Percentiles rank a stretch among this genome's conserved stretches.
phyloP scores from a whole-genome alignment of 352 stramenopile species.

The Pythium vanterpoolii region DNA sequence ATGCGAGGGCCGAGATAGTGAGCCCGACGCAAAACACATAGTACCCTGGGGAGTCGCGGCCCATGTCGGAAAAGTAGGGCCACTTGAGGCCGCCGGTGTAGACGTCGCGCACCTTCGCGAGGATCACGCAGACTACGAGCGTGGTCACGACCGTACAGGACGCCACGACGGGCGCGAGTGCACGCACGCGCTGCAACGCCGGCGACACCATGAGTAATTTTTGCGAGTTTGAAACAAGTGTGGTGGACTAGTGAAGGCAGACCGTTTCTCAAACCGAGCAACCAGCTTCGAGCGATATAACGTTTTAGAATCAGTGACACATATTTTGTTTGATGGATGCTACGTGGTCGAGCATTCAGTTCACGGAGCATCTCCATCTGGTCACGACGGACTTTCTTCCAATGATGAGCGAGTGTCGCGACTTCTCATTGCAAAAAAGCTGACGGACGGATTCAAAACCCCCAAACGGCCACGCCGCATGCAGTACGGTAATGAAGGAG shows the following conservation, averaged over 20 bases:
- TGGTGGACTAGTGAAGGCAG: neutral
- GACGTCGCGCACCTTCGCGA: conserved; percentile 47
- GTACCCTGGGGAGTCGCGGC: conserved; percentile 53
- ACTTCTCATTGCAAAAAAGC: neutral
- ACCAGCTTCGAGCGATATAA: no score
- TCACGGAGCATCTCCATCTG: neutral
- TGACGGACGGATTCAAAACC: neutral
- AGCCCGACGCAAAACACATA: conserved; percentile 51
- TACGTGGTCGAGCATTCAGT: neutral
- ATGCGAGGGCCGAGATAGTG: conserved; percentile 28
- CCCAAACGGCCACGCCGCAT: no score
- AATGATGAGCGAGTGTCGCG: neutral
- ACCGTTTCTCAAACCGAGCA: no score
- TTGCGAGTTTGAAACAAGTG: neutral
- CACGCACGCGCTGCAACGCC: conserved; percentile 13
- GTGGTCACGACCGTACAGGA: conserved; percentile 37
- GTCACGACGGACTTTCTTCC: neutral
- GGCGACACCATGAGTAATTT: conserved; percentile 4
- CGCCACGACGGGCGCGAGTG: conserved; percentile 33
- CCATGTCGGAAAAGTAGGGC: conserved; percentile 72
- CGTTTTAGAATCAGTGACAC: no score
- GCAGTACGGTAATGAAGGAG: no score
- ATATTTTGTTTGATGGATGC: no score
- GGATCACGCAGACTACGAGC: conserved; percentile 45
- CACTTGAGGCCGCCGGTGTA: conserved; percentile 54